Conservation (phyloP, 169 alveolate species). For the Plasmodium vivax region DNA sequence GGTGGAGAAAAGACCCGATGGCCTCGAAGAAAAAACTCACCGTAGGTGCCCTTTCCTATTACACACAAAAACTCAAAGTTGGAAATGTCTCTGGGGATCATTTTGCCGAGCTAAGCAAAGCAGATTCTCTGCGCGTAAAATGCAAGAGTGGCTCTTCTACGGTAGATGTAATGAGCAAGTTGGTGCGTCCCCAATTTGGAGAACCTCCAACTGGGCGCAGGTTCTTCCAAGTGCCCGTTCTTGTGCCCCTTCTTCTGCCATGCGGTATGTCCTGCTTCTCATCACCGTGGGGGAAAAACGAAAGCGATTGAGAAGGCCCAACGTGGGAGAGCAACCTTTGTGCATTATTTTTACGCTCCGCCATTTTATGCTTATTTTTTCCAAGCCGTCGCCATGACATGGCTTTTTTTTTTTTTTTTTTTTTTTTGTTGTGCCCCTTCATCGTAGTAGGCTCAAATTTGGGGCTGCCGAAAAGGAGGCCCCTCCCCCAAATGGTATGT, state of each 20-base stretch:
- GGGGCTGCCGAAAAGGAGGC: background rate
- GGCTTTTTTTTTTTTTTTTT: background rate
- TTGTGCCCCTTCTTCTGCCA: background rate
- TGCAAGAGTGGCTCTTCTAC: background rate
- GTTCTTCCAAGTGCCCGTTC: background rate
- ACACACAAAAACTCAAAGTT: conserved; percentile 52
- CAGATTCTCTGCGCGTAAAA: background rate
- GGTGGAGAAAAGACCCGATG: background rate
- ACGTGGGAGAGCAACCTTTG: background rate
- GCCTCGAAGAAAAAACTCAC: background rate
- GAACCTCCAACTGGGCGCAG: background rate
- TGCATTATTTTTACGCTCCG: background rate
- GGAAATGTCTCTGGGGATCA: conserved; percentile 34
- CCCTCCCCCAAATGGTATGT: background rate
- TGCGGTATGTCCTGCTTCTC: background rate
- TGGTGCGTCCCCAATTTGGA: background rate
- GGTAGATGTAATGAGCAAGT: background rate
- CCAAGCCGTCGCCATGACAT: background rate
- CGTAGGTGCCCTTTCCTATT: conserved; percentile 75
- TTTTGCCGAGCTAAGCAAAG: background rate
- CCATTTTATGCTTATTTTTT: background rate
- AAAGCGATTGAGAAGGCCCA: background rate
- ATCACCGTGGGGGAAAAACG: background rate
- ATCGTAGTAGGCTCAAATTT: background rate
- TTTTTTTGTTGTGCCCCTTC: background rate